Evolutionary conservation across 768 basidiomycete species (phyloP), one percentile per base, ranked within the genome.

Genomic region (Dendrothele bispora): DNA sequence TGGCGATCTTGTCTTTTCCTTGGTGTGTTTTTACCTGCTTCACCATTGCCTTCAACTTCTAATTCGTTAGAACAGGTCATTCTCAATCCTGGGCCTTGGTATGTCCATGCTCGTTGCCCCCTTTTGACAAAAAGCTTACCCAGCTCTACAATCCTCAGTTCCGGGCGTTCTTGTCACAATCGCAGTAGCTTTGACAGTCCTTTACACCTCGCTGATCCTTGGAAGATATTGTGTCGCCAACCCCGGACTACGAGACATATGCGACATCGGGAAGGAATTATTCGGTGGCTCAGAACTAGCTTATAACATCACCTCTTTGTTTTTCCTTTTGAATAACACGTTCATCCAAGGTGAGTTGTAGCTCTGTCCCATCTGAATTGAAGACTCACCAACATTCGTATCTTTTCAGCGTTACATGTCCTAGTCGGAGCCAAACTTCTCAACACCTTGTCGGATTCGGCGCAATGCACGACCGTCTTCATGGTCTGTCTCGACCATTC

Each of bases 321-420:
- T 82, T 64, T 74, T 82, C 57, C 61, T 80, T 39, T 59, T 77
- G 36, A 82, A 82, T 62, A 81, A 79, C 57, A 75, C 74, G 15
- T 78, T 78, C 62, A 78, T 77, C 32, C 74, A 75, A 68, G 77
- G 75, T 65, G 17, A 3, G 53, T 48, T 52, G 17, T n/a, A 4
- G 17, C 17, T 27, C 20, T 7, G 10, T 26, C 35, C 20, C 24
- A 2, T 32, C n/a, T 21, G 5, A 18, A n/a, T 26, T 29, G 20
- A 27, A 26, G 26, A 43, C 15, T 29, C 7, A 43, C 15, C 3
- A 7, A 17, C 12, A 27, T 29, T 39, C n/a, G 3, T 12, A 28
- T 17, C n/a, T 30, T 17, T 42, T 5, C 22, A 73, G 72, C 66
- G 3, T 63, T 77, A 17, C 73, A 75, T 46, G 70, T 71, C 49